Evolutionary conservation across 768 basidiomycete genomes (phyloP).

Genomic region (Phylloporus arenicola): DNA sequence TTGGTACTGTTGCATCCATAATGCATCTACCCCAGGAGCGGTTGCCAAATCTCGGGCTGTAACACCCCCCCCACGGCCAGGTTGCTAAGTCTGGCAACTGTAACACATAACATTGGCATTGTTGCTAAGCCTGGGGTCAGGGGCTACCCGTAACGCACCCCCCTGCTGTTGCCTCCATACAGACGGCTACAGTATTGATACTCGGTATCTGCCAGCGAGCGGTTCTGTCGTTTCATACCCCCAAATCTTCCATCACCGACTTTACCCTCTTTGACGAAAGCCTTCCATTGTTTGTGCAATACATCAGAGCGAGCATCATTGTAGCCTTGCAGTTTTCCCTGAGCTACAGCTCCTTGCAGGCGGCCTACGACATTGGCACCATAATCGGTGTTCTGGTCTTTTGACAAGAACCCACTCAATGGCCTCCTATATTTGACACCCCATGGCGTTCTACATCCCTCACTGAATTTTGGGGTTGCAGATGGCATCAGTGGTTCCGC

Average conservation of each 20-base stretch:
- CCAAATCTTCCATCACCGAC: conserved; percentile 10
- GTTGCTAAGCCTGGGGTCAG: too few species aligned
- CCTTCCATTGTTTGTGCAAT: conserved; percentile 23
- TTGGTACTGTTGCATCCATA: too few species aligned
- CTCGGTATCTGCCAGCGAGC: conserved; percentile 44
- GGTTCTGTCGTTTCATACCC: conserved; percentile 38
- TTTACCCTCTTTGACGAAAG: conserved; percentile 29
- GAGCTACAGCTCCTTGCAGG: conserved; percentile 42
- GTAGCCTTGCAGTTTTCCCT: conserved; percentile 38
- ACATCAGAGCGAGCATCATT: conserved; percentile 40
- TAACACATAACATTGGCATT: too few species aligned
- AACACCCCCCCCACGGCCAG: too few species aligned
- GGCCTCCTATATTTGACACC: conserved; percentile 30
- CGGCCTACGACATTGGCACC: conserved; percentile 23
- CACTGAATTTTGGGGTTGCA: too few species aligned
- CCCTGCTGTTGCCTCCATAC: too few species aligned
- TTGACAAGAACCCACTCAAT: conserved; percentile 24
- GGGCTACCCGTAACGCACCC: too few species aligned
- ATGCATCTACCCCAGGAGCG: too few species aligned
- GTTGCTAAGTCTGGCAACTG: too few species aligned
- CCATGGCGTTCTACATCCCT: conserved; percentile 37
- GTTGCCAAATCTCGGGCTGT: too few species aligned
- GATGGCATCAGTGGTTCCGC: too few species aligned
- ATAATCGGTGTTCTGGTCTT: conserved; percentile 26
- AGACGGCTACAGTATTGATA: conserved; percentile 31